A percentile compares a stretch with the other conserved stretches of the same genome.
These are phyloP conservation scores for Mortierella sp. DNA, from an alignment of 371 early-diverging fungal species.

Conservation along the genomic window DNA sequence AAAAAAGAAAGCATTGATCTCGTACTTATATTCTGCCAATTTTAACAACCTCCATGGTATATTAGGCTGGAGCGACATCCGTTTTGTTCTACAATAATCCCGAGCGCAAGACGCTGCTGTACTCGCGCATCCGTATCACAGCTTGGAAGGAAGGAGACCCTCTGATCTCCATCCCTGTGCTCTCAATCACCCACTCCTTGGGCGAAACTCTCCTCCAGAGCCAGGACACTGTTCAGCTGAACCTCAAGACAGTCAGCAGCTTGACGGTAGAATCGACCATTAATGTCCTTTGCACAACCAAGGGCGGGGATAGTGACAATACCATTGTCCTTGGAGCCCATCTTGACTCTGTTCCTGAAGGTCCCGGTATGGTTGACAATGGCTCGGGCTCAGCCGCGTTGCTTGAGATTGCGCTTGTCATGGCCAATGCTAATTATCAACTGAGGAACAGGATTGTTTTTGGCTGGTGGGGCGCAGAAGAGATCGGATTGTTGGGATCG, in stretches of 20 bases:
- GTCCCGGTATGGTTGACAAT: conserved; percentile 78
- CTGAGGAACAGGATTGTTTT: conserved; percentile 58
- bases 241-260: conserved; percentile 35
- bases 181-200: conserved; percentile 41
- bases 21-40: too few species aligned
- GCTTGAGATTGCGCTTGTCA: conserved; percentile 70
- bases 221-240: conserved; percentile 24
- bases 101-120: conserved; percentile 34
- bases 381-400: conserved; percentile 75
- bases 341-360: conserved; percentile 71
- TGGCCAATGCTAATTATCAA: conserved; percentile 57
- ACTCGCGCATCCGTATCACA: conserved; percentile 46
- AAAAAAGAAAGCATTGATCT: too few species aligned
- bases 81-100: conserved; percentile 55
- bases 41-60: too few species aligned
- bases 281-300: conserved; percentile 45
- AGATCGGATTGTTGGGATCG: conserved; percentile 82
- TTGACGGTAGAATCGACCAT: conserved; percentile 37
- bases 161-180: conserved; percentile 37
- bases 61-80: conserved; percentile 49
- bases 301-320: conserved; percentile 19
- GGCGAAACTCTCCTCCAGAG: conserved; percentile 37
- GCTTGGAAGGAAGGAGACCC: conserved; percentile 59
- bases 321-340: conserved; percentile 55
- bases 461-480: conserved; percentile 87